These are phyloP conservation scores for Groenewaldozyma salmanticensis DNA, from an alignment of 805 yeast genomes.

Conservation along the genomic window DNA sequence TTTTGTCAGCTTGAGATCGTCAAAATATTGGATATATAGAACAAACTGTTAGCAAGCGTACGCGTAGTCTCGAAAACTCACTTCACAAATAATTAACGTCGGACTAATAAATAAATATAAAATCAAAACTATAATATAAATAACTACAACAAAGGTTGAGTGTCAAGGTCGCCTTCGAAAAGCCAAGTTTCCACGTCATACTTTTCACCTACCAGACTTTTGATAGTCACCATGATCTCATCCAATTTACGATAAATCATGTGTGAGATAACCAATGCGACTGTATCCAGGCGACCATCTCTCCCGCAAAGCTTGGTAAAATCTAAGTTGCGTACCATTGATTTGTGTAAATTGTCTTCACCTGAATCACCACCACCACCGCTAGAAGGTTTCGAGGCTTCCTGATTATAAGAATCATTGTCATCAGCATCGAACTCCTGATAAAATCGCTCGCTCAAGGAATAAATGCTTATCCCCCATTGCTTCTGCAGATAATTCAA, in stretches of 20 bases:
- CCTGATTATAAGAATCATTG: too few relatives aligned
- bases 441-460: neutral
- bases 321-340: conserved; percentile 7
- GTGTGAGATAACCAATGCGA: conserved; percentile 20
- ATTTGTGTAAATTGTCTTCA: neutral
- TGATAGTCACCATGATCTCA: conserved; percentile 22
- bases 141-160: too few relatives aligned
- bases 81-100: too few relatives aligned
- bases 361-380: neutral
- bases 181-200: conserved; percentile 18
- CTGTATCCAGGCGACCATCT: conserved; percentile 20
- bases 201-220: conserved; percentile 29
- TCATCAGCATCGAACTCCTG: neutral
- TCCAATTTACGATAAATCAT: conserved; percentile 26
- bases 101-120: neutral
- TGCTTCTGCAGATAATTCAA: conserved; percentile 5
- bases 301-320: conserved; percentile 5
- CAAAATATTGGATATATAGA: too few relatives aligned
- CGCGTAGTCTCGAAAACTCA: too few relatives aligned
- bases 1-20: too few relatives aligned
- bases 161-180: too few relatives aligned
- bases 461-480: neutral
- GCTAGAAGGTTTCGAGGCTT: too few relatives aligned
- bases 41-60: too few relatives aligned
- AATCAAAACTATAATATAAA: neutral